Base-by-base conservation (phyloP, 805 yeast species). In the Tetrapisispora arboricola region DNA sequence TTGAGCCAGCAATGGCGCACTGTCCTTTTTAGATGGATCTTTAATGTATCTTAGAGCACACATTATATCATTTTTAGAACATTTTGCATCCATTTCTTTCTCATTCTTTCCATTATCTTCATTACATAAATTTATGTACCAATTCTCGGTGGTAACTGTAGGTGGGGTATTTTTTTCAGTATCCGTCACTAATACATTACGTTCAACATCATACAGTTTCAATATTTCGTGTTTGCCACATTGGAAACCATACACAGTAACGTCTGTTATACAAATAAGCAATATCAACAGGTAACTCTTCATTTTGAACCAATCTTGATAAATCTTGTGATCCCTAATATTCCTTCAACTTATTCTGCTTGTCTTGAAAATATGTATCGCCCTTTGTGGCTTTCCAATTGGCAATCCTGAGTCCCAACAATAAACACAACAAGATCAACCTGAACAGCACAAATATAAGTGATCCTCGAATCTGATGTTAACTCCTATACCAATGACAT, bases 91-190 rank as follows among this genome's bases (percentile, higher is more conserved):
- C 8, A 65, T 56, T 4, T 25, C 21, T 4, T 26, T 27, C 3
- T 50, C 55, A 10, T 63, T 60, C 9, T 56, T 61, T 10, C 54
- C 54, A 17, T 53, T 44, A 18, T 60, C 54, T 25, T 60, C 64
- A 35, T 75, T 77, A 63, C 94, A 85, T 8, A 86, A 66, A 38
- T 85, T 81, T 28, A 88, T 47, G 52, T 70, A 76, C 88, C 95
- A 84, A 3, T 74, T 68, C 26, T 69, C 60, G 38, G 65, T 70
- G 1, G 83, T 75, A 25, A 60, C 63, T 11, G 90, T 73, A 1
- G 98, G 97, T 15, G 97, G 97, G 10, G 96, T 84, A 33, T 70
- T 72, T 25, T 60, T 63, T 15, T 66, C 49, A 4, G 68, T 67
- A 37, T 80, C 63, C 15, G 63, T 24, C 45, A 16, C 64, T 63